Evolutionary conservation across 2,329 filamentous ascomycete genomes (phyloP), one percentile per base, ranked within the genome.

Genomic region (Cladosporium sp.): DNA sequence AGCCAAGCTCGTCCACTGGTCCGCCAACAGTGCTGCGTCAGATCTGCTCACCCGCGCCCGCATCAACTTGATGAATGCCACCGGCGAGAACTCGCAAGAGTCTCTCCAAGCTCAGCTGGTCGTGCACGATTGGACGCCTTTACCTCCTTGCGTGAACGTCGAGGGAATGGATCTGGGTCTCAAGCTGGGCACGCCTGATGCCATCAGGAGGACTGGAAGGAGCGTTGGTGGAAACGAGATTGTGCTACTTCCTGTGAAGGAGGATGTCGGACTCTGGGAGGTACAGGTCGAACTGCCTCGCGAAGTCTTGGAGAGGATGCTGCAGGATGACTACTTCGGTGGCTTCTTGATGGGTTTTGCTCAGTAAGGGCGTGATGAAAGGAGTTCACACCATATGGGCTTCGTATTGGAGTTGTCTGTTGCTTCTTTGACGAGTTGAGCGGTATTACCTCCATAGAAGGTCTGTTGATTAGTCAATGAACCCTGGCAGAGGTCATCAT

Each of bases 121-220:
- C 36, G 58, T 65, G 25, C 61, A 61, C n/a, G 61, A 62, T 37
- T 66, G 64, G 62, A 51, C 55, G 7, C 44, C 58, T 5, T 50
- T 49, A 35, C 62, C 64, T 17, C 8, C n/a, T n/a, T n/a, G 4
- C 3, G 25, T 51, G n/a, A 24, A 36, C 12, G 59, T 34, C 5
- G 45, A 45, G 8, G 58, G 65, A 28, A 56, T 60, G 17, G 56
- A 52, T 22, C 28, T 66, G 15, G 61, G 60, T 1, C 39, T 66
- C 37, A 62, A 61, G 4, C 42, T 68, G 32, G 65, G 62, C 9
- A 25, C 22, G 32, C 57, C 64, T 22, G 42, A 61, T 37, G 62
- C 47, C 20, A 47, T 60, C 25, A 59, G 64, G 40, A 63, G 62
- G 56, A 37, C 60, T 8, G 60, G 60, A 36, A 47, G 56, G 44